phyloP scores from a whole-genome alignment of 495 filamentous ascomycete genomes.

The Neurospora sp. region DNA sequence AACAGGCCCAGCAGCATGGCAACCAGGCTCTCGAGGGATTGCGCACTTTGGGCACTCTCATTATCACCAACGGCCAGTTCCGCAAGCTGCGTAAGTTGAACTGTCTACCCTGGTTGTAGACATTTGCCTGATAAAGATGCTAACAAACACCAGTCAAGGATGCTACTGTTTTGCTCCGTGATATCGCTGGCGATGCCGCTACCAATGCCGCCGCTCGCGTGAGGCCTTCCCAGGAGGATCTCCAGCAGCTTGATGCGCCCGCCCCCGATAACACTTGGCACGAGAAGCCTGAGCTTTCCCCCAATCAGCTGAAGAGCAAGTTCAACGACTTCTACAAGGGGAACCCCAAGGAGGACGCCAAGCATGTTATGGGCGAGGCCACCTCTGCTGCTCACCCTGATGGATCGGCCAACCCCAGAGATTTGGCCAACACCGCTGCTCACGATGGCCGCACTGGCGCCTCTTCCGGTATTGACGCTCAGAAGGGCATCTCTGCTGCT shows the following conservation, averaged over 20 bases:
- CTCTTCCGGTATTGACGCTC: constrained; percentile 44
- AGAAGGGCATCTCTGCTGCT: constrained; percentile 39
- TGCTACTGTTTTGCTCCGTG: constrained; percentile 69
- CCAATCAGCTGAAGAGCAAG: constrained; percentile 58
- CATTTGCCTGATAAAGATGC: constrained; percentile 16
- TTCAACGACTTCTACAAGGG: constrained; percentile 47
- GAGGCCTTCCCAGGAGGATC: constrained; percentile 67
- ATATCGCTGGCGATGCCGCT: constrained; percentile 86
- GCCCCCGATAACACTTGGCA: constrained; percentile 92
- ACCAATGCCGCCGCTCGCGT: constrained; percentile 68
- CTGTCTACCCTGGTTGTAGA: background rate
- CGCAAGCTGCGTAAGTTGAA: constrained; percentile 70
- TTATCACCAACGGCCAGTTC: constrained; percentile 96
- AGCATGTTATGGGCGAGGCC: constrained; percentile 20
- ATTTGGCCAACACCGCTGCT: constrained; percentile 15
- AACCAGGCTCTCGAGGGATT: constrained; percentile 75
- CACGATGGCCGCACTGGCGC: constrained; percentile 22
- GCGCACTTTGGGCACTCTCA: constrained; percentile 73
- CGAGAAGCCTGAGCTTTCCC: constrained; percentile 70
- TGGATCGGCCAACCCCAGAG: constrained; percentile 14
- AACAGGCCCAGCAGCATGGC: constrained; percentile 68
- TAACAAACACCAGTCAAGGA: constrained; percentile 74
- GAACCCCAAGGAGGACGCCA: constrained; percentile 44
- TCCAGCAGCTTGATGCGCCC: constrained; percentile 67
- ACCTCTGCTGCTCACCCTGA: constrained; percentile 18